Evolutionary conservation across 2,329 filamentous ascomycete species (phyloP).

Genomic region (Botrytis paeoniae): DNA sequence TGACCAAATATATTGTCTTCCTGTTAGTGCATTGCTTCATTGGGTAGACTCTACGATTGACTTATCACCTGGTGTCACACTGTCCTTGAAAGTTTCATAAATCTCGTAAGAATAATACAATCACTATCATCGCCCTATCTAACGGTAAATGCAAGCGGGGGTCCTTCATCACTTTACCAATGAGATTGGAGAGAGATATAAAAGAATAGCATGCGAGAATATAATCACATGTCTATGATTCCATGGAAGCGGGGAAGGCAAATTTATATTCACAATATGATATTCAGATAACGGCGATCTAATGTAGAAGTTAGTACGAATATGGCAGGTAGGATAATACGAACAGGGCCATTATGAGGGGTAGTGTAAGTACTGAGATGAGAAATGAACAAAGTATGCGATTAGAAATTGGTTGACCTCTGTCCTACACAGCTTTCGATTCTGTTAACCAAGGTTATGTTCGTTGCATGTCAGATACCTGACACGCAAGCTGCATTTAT

Average conservation of each 20-base stretch:
- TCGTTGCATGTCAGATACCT: not conserved
- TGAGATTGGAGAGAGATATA: not conserved
- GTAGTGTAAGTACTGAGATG: not conserved
- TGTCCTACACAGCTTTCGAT: not conserved
- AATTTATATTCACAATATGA: not conserved
- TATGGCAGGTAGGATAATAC: not conserved
- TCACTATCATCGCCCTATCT: not conserved
- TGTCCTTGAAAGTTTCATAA: not conserved
- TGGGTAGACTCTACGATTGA: not conserved
- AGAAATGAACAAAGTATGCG: not conserved
- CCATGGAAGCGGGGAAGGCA: not conserved
- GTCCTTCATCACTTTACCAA: not conserved
- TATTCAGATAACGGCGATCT: not conserved
- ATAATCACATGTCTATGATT: not conserved
- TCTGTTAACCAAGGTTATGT: not conserved
- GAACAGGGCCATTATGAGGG: not conserved
- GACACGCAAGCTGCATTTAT: not conserved
- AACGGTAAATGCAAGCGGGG: not conserved
- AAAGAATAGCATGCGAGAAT: not conserved
- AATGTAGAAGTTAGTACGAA: not conserved
- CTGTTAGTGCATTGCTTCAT: not conserved
- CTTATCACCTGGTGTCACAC: not conserved
- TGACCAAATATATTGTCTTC: conserved; percentile 45
- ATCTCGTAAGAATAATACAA: not conserved
- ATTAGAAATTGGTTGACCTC: not conserved